A percentile compares a stretch with the other conserved stretches of the same genome.
Conservation (phyloP, 768 basidiomycete genomes). For the Leucocoprinus leucothites region DNA sequence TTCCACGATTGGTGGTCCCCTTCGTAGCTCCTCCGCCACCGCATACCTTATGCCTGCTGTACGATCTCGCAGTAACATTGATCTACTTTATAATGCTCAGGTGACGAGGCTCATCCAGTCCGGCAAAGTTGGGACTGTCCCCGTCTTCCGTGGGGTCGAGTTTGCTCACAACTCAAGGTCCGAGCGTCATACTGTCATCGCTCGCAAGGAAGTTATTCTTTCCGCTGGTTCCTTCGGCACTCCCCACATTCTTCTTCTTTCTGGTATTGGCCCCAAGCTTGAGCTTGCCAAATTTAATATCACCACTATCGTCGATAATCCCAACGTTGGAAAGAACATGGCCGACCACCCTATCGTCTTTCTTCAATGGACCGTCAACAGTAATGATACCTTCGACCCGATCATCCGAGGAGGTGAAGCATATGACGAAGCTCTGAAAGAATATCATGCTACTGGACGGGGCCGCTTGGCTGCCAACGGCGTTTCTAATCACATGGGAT, state of each 20-base stretch:
- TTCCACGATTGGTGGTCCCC: slow-evolving; percentile 26
- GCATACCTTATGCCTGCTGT: slow-evolving; percentile 28
- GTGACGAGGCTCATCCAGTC: slow-evolving; percentile 23
- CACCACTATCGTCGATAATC: slow-evolving; percentile 44
- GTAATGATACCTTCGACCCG: slow-evolving; percentile 21
- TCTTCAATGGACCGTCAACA: slow-evolving; percentile 23
- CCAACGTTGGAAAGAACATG: background rate
- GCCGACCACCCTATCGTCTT: slow-evolving; percentile 13
- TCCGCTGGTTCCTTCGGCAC: slow-evolving; percentile 19
- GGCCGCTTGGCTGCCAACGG: slow-evolving; percentile 26
- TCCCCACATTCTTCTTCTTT: slow-evolving; percentile 30
- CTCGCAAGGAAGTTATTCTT: slow-evolving; percentile 17
- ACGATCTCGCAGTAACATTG: slow-evolving; percentile 28
- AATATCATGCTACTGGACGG: slow-evolving; percentile 25
- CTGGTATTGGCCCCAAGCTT: slow-evolving; percentile 37
- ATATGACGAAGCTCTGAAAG: slow-evolving; percentile 15
- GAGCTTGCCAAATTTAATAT: slow-evolving; percentile 37
- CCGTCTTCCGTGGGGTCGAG: slow-evolving; percentile 18
- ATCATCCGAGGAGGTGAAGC: slow-evolving; percentile 19
- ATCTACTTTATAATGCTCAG: slow-evolving; percentile 28
- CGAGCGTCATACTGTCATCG: slow-evolving; percentile 6
- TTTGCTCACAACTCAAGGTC: slow-evolving; percentile 14
- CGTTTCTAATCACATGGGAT: slow-evolving; percentile 26
- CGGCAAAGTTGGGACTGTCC: background rate
- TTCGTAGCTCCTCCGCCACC: slow-evolving; percentile 35